Evolutionary conservation across 352 stramenopile species (phyloP).

Genomic region (Globisporangium radiosum): DNA sequence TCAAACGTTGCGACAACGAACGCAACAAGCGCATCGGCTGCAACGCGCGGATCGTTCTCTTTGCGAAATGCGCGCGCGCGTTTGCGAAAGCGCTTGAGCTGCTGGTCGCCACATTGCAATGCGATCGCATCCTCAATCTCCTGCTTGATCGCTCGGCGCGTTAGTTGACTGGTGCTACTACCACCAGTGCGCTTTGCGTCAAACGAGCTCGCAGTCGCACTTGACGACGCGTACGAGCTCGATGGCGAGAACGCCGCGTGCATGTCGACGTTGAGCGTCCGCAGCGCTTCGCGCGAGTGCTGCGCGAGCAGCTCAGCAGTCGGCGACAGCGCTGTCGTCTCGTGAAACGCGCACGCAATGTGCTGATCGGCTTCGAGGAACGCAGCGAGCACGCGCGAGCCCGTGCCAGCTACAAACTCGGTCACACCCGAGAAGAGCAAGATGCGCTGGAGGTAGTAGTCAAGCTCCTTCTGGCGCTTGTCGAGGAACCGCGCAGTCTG

Average conservation of each 20-base stretch:
- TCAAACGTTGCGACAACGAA: slow-evolving; percentile 53
- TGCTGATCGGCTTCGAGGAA: slow-evolving; percentile 49
- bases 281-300: slow-evolving; percentile 13
- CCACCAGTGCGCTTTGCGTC: slow-evolving; percentile 4
- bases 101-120: slow-evolving; percentile 33
- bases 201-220: slow-evolving; percentile 9
- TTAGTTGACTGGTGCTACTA: neutral
- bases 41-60: slow-evolving; percentile 55
- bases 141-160: slow-evolving; percentile 41
- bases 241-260: slow-evolving; percentile 23
- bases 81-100: slow-evolving; percentile 72
- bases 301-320: slow-evolving; percentile 13
- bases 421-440: slow-evolving; percentile 64
- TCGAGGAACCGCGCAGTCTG: slow-evolving; percentile 64
- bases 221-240: slow-evolving; percentile 16
- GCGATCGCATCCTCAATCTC: slow-evolving; percentile 67
- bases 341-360: slow-evolving; percentile 28
- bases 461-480: slow-evolving; percentile 67
- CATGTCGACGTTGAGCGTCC: slow-evolving; percentile 34
- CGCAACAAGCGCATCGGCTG: slow-evolving; percentile 37
- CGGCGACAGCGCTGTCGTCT: slow-evolving; percentile 13
- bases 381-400: slow-evolving; percentile 53
- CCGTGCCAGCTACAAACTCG: slow-evolving; percentile 43
- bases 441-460: slow-evolving; percentile 82
- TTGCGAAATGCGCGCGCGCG: slow-evolving; percentile 53